Evolutionary conservation across 2,329 filamentous ascomycete genomes (phyloP).

Genomic region (Apiospora phragmitis): DNA sequence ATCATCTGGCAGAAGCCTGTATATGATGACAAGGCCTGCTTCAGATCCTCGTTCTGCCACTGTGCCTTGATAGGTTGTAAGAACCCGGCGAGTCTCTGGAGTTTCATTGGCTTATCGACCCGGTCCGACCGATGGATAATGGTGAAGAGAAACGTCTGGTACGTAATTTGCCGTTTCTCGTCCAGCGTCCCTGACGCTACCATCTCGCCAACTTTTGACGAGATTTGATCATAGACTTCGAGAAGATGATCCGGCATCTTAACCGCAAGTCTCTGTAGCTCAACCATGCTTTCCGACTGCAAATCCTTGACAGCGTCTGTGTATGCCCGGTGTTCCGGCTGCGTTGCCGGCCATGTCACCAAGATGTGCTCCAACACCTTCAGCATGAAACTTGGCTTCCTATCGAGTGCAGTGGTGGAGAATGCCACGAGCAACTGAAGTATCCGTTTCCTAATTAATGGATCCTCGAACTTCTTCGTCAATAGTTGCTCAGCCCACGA

Average conservation of each 20-base stretch:
- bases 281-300: slow-evolving; percentile 79
- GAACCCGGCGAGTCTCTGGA: slow-evolving; percentile 73
- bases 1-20: slow-evolving; percentile 77
- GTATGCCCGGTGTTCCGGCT: slow-evolving; percentile 70
- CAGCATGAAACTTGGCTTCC: slow-evolving; percentile 78
- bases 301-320: slow-evolving; percentile 89
- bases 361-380: slow-evolving; percentile 91
- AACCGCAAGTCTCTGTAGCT: slow-evolving; percentile 84
- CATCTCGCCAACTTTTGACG: slow-evolving; percentile 80
- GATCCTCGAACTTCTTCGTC: slow-evolving; percentile 74
- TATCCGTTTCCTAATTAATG: slow-evolving; percentile 77
- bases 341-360: slow-evolving; percentile 74
- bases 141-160: slow-evolving; percentile 89
- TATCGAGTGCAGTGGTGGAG: slow-evolving; percentile 77
- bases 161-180: slow-evolving; percentile 81
- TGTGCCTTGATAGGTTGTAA: slow-evolving; percentile 77
- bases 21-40: slow-evolving; percentile 71
- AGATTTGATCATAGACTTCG: slow-evolving; percentile 83
- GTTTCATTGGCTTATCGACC: slow-evolving; percentile 69
- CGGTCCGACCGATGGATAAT: slow-evolving; percentile 86
- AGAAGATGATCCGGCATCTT: slow-evolving; percentile 91
- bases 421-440: slow-evolving; percentile 83
- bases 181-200: slow-evolving; percentile 71
- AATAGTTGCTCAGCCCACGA: slow-evolving; percentile 73
- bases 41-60: slow-evolving; percentile 75